These are phyloP conservation scores for Puccinia polysora DNA, from an alignment of 1,284 basidiomycete genomes.

Conservation along the genomic window DNA sequence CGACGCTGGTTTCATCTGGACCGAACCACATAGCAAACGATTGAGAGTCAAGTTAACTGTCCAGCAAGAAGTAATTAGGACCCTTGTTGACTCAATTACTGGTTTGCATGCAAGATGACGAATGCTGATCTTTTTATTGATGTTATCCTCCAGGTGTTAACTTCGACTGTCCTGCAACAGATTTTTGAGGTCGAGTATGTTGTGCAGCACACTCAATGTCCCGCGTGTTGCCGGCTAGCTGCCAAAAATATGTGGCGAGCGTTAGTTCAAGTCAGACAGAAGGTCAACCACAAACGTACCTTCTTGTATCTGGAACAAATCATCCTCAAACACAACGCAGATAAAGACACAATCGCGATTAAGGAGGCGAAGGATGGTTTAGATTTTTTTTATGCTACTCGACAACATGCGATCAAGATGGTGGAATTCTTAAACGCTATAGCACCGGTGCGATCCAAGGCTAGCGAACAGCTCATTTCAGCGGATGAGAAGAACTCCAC, in stretches of 20 bases:
- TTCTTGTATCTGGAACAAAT: conserved; percentile 97
- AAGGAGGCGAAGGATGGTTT: conserved; percentile 90
- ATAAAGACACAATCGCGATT: conserved; percentile 90
- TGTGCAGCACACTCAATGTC: conserved; percentile 92
- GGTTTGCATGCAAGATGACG: background rate
- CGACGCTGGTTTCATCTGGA: conserved; percentile 98
- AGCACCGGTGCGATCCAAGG: conserved; percentile 79
- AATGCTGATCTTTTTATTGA: background rate
- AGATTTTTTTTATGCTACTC: conserved; percentile 90
- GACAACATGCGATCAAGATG: conserved; percentile 93
- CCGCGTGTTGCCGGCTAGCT: conserved; percentile 84
- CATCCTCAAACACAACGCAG: conserved; percentile 91
- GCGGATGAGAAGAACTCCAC: conserved; percentile 86
- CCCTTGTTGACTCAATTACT: background rate
- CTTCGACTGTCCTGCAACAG: conserved; percentile 92
- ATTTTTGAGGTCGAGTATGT: conserved; percentile 95
- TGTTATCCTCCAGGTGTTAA: conserved; percentile 65
- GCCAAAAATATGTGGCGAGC: conserved; percentile 99
- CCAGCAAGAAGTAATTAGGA: conserved; percentile 93
- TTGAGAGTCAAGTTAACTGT: conserved; percentile 90
- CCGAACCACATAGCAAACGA: conserved; percentile 93
- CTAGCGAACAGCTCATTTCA: conserved; percentile 88
- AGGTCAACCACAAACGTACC: conserved; percentile 94
- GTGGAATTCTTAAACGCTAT: conserved; percentile 86
- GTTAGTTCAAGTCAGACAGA: conserved; percentile 93